Evolutionary conservation across 352 stramenopile species (phyloP).

Genomic region (Phytophthora quininea): DNA sequence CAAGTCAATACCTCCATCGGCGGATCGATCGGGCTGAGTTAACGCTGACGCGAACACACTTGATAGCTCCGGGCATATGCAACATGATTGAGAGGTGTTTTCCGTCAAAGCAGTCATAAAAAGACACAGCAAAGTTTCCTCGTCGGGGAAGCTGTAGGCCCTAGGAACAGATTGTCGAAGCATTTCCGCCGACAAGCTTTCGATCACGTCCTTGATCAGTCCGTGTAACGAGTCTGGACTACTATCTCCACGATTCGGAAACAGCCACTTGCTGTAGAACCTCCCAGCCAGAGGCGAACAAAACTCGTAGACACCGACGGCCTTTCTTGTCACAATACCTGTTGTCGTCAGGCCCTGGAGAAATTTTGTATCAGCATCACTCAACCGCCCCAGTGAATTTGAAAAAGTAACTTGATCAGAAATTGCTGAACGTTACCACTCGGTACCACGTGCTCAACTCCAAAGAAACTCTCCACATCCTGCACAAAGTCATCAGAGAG

Average conservation of each 20-base stretch:
- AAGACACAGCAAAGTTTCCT: conserved; percentile 26
- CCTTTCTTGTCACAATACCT: conserved; percentile 14
- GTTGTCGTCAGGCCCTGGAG: conserved; percentile 1
- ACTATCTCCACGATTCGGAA: conserved; percentile 11
- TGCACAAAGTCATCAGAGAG: neutral
- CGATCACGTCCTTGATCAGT: conserved; percentile 20
- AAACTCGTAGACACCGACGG: neutral
- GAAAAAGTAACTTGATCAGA: conserved; percentile 1
- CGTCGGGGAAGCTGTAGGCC: conserved; percentile 10
- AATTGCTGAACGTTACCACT: neutral
- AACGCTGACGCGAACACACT: neutral
- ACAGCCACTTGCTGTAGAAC: conserved; percentile 19
- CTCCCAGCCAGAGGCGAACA: too few relatives aligned
- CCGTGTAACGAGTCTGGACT: conserved; percentile 21
- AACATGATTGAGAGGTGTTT: neutral
- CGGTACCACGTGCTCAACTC: neutral
- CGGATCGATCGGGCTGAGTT: neutral
- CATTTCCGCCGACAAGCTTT: conserved; percentile 16
- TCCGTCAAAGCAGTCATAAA: conserved; percentile 17
- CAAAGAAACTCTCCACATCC: conserved; percentile 3
- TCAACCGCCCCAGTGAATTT: neutral
- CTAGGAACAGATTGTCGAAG: conserved; percentile 6
- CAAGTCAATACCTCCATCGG: conserved; percentile 8
- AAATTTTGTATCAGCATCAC: neutral
- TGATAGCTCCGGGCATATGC: conserved; percentile 21